Evolutionary conservation across 164 flowering plant genomes (phyloP), one percentile per base, ranked within the genome.

Genomic region (Tinospora cordifolia): DNA sequence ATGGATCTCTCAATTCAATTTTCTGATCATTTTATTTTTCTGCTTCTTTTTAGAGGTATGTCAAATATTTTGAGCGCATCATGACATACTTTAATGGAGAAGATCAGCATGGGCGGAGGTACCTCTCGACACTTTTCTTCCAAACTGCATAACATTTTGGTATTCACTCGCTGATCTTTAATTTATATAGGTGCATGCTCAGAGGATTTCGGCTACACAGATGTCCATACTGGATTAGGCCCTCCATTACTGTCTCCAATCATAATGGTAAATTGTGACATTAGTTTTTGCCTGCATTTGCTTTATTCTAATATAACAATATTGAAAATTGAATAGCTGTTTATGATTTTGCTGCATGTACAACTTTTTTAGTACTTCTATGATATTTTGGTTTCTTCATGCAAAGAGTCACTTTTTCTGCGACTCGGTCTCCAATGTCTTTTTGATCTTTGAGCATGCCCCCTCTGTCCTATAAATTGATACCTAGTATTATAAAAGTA

Each of bases 171-270:
- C 25, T 78, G 38, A 81, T 19, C 21, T 62, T 62, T 63, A 26
- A 0, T 71, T 69, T 71, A 19, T 77, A 36, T 81, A 94, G 99
- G 88, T 92, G 97, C 86, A 88, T 92, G 92, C 98, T 94, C 72
- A 84, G 96, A 78, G 99, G 99, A 47, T 89, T 94, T 75, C 92
- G 99, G 73, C 95, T 94, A 79, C 99, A 87, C 76, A 81, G 91
- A 74, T 94, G 99, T 76, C 98, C 98, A 51, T 94, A 90, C 69
- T 94, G 99, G 99, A 87, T 94, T 72, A 87, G 98, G 82, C 99
- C 99, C 47, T 80, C 91, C 62, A 89, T 94, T 63, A 87, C 96
- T 38, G 86, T 94, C 65, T 92, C 88, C 69, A 84, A 94, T 80
- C 98, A 92, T 81, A 90, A 89, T 83, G 96, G 99, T 91, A 74